Evolutionary conservation across 2,329 filamentous ascomycete species (phyloP), one percentile per base, ranked within the genome.

Genomic region (Aspergillus hiratsukae): DNA sequence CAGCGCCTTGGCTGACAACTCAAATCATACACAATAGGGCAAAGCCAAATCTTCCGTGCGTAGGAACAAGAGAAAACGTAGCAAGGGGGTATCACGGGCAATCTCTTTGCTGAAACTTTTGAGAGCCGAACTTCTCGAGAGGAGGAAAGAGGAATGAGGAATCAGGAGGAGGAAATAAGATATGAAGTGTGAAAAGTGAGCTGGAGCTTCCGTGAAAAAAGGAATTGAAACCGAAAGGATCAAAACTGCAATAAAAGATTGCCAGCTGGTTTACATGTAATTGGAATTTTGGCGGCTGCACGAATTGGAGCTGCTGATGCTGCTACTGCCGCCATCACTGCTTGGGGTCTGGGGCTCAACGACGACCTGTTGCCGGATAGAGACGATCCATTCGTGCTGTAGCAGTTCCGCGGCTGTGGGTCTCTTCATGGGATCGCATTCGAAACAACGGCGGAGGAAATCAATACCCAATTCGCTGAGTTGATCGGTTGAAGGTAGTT

Each of bases 361-460:
- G 14, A 78, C 77, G 17, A 80, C 76, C 61, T 79, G 74, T 55
- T 76, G 71, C 51, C 78, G 67, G 58, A 80, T 80, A 28, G 74
- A 78, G 55, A 78, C 74, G 45, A 88, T 87, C 94, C 94, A 99
- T 69, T 96, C 91, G 72, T 97, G 92, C 73, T 96, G 91, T 55
- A 99, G 80, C 58, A 99, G 77, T 73, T 97, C 94, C 1, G 92
- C 86, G 1, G 94, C 93, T 31, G 87, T 90, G 19, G 89, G 87
- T 57, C 94, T 81, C 69, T 87, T 87, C 61, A 81, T 81, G 2
- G 94, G 91, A 73, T 97, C 91, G 21, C 89, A 83, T 58, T 89
- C 83, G 69, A 99, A 97, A 78, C 93, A 97, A 62, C 84, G 85
- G 66, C 84, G 85, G 62, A 99, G 74, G 69, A 99, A 97, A 70